A percentile compares a stretch with the other conserved stretches of the same genome.
Evolutionary conservation across 768 basidiomycete species (phyloP).

Genomic region (Tremella mesenterica): DNA sequence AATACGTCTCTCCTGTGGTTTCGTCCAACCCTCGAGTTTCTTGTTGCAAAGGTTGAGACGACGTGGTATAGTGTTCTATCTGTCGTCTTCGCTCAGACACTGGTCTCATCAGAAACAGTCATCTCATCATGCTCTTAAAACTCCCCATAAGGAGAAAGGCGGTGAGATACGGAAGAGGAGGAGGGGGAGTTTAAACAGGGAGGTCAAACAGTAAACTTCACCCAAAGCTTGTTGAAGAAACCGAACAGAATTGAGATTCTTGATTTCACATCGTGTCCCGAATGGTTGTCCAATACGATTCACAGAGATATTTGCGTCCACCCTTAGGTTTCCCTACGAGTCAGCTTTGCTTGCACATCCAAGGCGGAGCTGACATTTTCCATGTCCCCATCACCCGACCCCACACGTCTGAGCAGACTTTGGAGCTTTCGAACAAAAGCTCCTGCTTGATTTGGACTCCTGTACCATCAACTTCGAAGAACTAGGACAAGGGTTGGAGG

Average conservation of each 20-base stretch:
- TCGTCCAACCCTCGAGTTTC: constrained; percentile 91
- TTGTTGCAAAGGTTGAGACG: constrained; percentile 55
- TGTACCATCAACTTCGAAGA: constrained; percentile 18
- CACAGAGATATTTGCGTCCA: constrained; percentile 92
- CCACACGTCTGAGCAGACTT: constrained; percentile 67
- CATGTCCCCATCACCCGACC: constrained; percentile 93
- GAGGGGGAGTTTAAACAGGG: no score
- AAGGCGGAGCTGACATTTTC: constrained; percentile 58
- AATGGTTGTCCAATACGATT: constrained; percentile 53
- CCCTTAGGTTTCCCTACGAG: constrained; percentile 76
- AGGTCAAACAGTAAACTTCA: constrained; percentile 45
- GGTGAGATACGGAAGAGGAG: not conserved
- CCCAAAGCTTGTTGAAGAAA: constrained; percentile 79
- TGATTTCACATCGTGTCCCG: constrained; percentile 85
- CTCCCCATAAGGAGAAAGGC: not conserved
- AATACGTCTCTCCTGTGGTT: constrained; percentile 67
- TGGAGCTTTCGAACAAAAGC: constrained; percentile 78
- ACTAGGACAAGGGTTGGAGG: not conserved
- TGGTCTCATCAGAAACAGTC: constrained; percentile 37
- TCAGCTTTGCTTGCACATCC: constrained; percentile 8
- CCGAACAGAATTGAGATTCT: constrained; percentile 86
- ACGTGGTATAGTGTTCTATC: constrained; percentile 45
- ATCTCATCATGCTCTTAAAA: no score
- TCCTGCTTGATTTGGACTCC: constrained; percentile 79
- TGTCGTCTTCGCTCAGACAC: constrained; percentile 78